Evolutionary conservation across 192 early-diverging fungal genomes (phyloP).

Genomic region (Pilaira anomala): DNA sequence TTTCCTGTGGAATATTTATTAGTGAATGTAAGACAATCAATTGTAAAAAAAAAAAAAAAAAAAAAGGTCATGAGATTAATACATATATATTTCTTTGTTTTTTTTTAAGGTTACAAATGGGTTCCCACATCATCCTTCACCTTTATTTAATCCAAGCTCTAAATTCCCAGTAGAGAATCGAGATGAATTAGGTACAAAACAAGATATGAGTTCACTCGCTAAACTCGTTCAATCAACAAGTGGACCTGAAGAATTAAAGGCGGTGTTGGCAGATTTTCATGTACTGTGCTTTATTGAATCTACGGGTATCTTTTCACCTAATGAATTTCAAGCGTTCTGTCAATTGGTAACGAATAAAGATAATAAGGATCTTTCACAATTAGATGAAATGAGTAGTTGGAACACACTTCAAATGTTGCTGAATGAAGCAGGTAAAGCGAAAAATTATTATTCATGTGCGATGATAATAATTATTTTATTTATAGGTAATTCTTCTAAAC

Average conservation of each 20-base stretch:
- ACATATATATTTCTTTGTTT: conserved; percentile 14
- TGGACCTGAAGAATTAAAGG: conserved; percentile 39
- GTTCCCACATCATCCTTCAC: conserved; percentile 76
- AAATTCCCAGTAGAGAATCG: conserved; percentile 83
- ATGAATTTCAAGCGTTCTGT: conserved; percentile 53
- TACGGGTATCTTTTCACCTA: conserved; percentile 61
- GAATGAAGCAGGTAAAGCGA: conserved; percentile 40
- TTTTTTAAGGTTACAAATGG: conserved; percentile 74
- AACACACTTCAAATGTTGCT: conserved; percentile 65
- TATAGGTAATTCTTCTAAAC: not conserved
- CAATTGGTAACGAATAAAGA: conserved; percentile 33
- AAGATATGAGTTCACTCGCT: conserved; percentile 60
- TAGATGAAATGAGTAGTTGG: conserved; percentile 61
- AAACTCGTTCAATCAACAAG: conserved; percentile 41
- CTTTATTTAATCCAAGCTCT: conserved; percentile 63
- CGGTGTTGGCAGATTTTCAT: conserved; percentile 82
- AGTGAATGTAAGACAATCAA: conserved; percentile 67
- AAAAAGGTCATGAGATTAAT: not conserved
- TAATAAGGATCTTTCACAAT: conserved; percentile 25
- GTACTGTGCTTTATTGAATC: conserved; percentile 68
- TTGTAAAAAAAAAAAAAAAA: not conserved
- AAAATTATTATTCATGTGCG: not conserved
- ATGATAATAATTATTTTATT: not conserved
- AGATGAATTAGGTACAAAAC: conserved; percentile 44
- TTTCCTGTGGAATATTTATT: conserved; percentile 97